Evolutionary conservation across 176 grass and related monocot genomes (phyloP), one percentile per base, ranked within the genome.

Genomic region (Aegilops longissima): DNA sequence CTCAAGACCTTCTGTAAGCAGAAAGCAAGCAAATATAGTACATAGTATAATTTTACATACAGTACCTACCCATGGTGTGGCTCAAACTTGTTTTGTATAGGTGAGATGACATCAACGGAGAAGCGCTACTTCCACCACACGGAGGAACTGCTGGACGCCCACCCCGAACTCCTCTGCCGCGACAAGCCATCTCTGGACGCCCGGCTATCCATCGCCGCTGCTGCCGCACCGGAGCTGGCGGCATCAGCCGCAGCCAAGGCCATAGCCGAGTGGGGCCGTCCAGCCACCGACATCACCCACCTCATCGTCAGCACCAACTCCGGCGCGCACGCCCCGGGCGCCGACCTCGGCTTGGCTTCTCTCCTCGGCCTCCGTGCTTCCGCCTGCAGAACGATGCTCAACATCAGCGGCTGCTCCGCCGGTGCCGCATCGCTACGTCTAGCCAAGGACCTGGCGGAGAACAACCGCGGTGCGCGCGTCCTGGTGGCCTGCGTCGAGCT

Each of bases 91-190:
- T 21, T 59, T 20, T 3, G 1, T 59, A 6, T 67, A 86, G 71
- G 86, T 24, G 56, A 88, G 12, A 85, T 79, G 59, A 77, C 63
- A 20, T 70, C n/a, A 56, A 88, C 85, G 79, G 56, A 27, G 24
- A 84, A 85, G 27, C 86, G 86, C 24, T 86, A 89, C 78, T 85
- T 92, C 12, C 45, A 49, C 12, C 45, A 49, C 45, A 49, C 12
- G 45, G 45, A 49, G 45, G 45, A 49, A 1, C 77, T 86, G 9
- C 56, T 89, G 3, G 45, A 38, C 34, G 45, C 79, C 61, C 47
- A 92, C 83, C 80, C 87, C 0, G 79, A 87, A 9, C 5, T 89
- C 18, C 33, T 27, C 13, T 34, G 68, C 5, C 83, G 64, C 80
- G 86, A 69, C 74, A 35, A 45, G 56, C 75, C 82, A 29, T 92